Evolutionary conservation across 768 basidiomycete genomes (phyloP), one percentile per base, ranked within the genome.

Genomic region (Mycena latifolia): DNA sequence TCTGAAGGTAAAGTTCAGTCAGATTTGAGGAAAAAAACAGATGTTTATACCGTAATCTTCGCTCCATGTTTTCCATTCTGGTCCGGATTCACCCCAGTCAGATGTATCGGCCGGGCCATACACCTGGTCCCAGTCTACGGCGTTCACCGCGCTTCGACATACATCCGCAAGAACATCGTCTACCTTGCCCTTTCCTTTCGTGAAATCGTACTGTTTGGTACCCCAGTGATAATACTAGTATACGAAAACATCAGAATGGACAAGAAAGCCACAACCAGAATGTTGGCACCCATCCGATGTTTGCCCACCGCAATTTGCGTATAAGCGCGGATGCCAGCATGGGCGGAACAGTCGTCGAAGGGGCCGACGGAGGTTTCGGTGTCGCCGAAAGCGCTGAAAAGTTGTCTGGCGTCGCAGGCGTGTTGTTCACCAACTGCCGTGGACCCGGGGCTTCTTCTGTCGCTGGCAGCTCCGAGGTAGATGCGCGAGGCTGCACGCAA

Each of bases 141-240:
- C 69, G 2, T 75, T 72, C 3, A 96, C 92, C 7, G 90, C 88
- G 5, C 79, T 74, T 53, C 80, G 84, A 73, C 95, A 97, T 2
- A 93, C 73, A 10, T 80, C 71, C 14, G 83, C 79, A 35, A 97
- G 74, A 9, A 81, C 79, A 2, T 78, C 69, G 51, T 91, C 87
- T 48, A 98, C 88, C 0, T 82, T 81, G 0, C 87, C 90, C 61
- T 86, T 88, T 3, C 88, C 87, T 56, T 85, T 88, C 1, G 88
- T 85, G 70, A 98, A 96, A 73, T 98, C 94, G 74, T 99, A 99
- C 63, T 93, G 90, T 73, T 99, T 99, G 29, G 89, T 93, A 3
- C 94, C 93, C 97, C 97, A 98, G 80, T 99, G 95, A 77, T 99
- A 99, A 56, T 87, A 93, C 69, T 70, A 14, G 33, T 9, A 15